A percentile compares a stretch with the other conserved stretches of the same genome.
phyloP scores from a whole-genome alignment of 2,329 filamentous ascomycete genomes.

The Thelonectria blattea region DNA sequence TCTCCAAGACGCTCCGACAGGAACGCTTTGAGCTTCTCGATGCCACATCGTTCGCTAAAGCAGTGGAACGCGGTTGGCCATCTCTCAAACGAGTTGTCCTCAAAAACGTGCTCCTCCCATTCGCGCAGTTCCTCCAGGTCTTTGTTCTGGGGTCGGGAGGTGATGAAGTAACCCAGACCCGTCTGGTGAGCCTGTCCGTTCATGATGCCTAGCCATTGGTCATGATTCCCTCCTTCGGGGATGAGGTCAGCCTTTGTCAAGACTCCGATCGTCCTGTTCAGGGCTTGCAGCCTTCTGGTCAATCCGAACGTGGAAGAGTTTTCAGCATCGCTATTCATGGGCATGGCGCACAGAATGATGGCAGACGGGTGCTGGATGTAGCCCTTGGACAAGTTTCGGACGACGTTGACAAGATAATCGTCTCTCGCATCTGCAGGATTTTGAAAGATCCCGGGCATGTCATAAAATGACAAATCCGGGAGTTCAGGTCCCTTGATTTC shows the following conservation, averaged over 20 bases:
- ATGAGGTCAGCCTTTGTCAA: conserved; percentile 85
- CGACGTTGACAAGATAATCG: conserved; percentile 72
- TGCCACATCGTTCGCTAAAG: conserved; percentile 58
- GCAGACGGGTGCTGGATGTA: conserved; percentile 75
- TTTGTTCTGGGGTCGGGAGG: conserved; percentile 68
- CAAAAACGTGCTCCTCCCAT: conserved; percentile 62
- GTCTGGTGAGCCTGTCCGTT: conserved; percentile 65
- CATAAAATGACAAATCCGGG: conserved; percentile 81
- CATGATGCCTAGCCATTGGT: conserved; percentile 70
- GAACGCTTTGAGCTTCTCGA: conserved; percentile 58
- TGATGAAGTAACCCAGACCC: conserved; percentile 79
- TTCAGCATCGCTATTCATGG: conserved; percentile 79
- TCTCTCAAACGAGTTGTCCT: conserved; percentile 42
- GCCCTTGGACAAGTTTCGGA: conserved; percentile 70
- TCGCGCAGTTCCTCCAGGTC: conserved; percentile 57
- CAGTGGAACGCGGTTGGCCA: conserved; percentile 58
- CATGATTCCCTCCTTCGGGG: conserved; percentile 53
- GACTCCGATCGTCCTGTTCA: conserved; percentile 71
- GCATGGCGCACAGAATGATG: conserved; percentile 77
- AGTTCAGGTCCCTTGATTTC: conserved; percentile 75
- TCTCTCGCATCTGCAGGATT: conserved; percentile 69
- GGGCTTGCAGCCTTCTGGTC: conserved; percentile 63
- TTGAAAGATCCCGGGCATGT: conserved; percentile 82
- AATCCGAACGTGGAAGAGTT: conserved; percentile 74
- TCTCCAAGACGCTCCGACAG: conserved; percentile 60